Percentiles rank a stretch among this genome's conserved stretches.
Conservation (phyloP, 768 basidiomycete species). For the Boletus rex-veris region DNA sequence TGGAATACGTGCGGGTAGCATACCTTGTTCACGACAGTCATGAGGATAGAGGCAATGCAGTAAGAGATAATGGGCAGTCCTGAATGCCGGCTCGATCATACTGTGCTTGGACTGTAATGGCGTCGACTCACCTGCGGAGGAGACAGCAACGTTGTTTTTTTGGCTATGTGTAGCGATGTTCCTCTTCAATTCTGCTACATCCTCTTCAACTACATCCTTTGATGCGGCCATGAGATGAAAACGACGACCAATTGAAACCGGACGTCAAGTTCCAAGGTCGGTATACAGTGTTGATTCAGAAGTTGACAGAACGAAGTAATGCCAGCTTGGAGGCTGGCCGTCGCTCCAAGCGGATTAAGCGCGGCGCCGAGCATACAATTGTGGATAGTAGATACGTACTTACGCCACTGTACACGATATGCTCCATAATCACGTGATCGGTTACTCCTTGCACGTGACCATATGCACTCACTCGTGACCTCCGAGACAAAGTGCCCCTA, state of each 20-base stretch:
- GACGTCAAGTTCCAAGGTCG: neutral
- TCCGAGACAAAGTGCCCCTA: neutral
- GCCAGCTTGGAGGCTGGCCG: neutral
- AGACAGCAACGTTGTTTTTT: conserved; percentile 13
- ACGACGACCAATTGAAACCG: neutral
- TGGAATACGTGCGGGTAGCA: conserved; percentile 5
- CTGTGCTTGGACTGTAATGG: neutral
- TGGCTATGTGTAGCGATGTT: conserved; percentile 41
- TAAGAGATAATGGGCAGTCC: conserved; percentile 84
- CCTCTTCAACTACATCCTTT: conserved; percentile 29
- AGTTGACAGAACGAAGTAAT: neutral
- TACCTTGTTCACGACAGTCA: conserved; percentile 98
- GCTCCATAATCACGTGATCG: too few species aligned
- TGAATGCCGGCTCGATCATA: conserved; percentile 28
- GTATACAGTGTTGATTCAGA: neutral
- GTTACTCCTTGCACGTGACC: too few species aligned
- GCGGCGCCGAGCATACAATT: too few species aligned
- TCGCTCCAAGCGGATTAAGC: too few species aligned
- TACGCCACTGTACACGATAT: too few species aligned
- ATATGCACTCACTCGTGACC: too few species aligned
- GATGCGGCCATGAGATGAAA: conserved; percentile 12
- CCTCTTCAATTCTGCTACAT: conserved; percentile 53
- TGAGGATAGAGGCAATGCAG: conserved; percentile 88
- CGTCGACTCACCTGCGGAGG: conserved; percentile 25
- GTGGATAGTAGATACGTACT: too few species aligned